Evolutionary conservation across 1,284 basidiomycete species (phyloP), one percentile per base, ranked within the genome.

Genomic region (Tetrapyrgos nigripes): DNA sequence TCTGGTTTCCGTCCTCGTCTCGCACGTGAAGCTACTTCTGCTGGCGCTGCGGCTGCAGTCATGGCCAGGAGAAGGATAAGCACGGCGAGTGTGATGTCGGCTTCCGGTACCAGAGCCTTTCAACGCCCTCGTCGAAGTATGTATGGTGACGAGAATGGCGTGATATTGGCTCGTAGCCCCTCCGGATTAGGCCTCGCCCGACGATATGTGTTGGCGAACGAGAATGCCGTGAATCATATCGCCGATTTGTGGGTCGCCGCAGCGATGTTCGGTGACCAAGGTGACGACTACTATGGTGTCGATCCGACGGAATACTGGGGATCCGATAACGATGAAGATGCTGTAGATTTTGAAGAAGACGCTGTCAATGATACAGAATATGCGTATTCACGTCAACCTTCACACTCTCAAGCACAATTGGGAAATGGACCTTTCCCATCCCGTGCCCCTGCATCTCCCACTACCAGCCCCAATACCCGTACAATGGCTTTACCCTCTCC

Each of bases 161-260:
- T 17, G 19, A 40, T 40, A 17, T 5, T 29, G 9, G 75, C 76
- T 13, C 72, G 72, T 23, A 73, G 73, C 6, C 78, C 74, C 2
- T 67, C 73, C 58, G 87, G 88, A 63, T 77, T 90, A 53, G 93
- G 91, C 67, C 93, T 98, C 66, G 92, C 96, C 0, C 93, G 97
- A 70, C 84, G 93, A 62, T 73, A 97, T 14, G 78, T 97, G 21
- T 87, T 97, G 76, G 93, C 94, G 4, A 96, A 96, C 72, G 93
- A 95, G 71, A 91, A 93, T 68, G 88, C 92, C 1, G 92, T 95
- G 6, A 93, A 90, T 50, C 91, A 89, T 62, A 91, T 97, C 64
- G 91, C 93, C 2, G 94, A 96, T 75, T 78, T 97, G 11, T 97
- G 95, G 94, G 92, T 97, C 56, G 93, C 94, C 9, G 90, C 94